These are phyloP conservation scores for Turritis glabra DNA, from an alignment of 345 rosid genomes.

Conservation along the genomic window DNA sequence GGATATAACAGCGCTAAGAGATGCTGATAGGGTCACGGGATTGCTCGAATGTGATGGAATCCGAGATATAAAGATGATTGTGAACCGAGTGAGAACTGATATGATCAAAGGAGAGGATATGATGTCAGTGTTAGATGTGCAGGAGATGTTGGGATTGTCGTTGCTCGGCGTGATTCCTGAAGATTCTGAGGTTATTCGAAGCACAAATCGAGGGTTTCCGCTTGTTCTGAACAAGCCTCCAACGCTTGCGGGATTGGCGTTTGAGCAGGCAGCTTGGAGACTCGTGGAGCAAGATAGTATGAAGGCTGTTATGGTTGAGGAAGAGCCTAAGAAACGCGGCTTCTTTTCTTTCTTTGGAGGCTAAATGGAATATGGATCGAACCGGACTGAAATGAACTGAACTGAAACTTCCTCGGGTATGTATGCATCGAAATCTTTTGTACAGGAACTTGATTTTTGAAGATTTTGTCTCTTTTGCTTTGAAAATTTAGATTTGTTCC, in stretches of 20 bases:
- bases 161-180: slow-evolving; percentile 88
- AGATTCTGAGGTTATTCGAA: slow-evolving; percentile 88
- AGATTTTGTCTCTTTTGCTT: slow-evolving; percentile 31
- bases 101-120: slow-evolving; percentile 99
- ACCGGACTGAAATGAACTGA: neutral
- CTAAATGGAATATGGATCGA: slow-evolving; percentile 5
- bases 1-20: slow-evolving; percentile 81
- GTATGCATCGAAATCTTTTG: slow-evolving; percentile 32
- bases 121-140: slow-evolving; percentile 96
- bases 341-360: slow-evolving; percentile 91
- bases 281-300: slow-evolving; percentile 96
- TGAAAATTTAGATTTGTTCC: slow-evolving; percentile 28
- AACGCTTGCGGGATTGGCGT: slow-evolving; percentile 88
- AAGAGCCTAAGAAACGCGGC: slow-evolving; percentile 87
- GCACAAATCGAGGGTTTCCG: slow-evolving; percentile 89
- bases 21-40: slow-evolving; percentile 90
- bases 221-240: slow-evolving; percentile 91
- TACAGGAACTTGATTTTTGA: slow-evolving; percentile 39
- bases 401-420: slow-evolving; percentile 37
- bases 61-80: slow-evolving; percentile 91
- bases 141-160: slow-evolving; percentile 87
- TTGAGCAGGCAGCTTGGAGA: slow-evolving; percentile 99
- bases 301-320: slow-evolving; percentile 96
- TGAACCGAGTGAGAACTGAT: slow-evolving; percentile 89
- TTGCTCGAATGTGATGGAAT: slow-evolving; percentile 90